Evolutionary conservation across 768 basidiomycete species (phyloP), one percentile per base, ranked within the genome.

Genomic region (Sarcodon sp.): DNA sequence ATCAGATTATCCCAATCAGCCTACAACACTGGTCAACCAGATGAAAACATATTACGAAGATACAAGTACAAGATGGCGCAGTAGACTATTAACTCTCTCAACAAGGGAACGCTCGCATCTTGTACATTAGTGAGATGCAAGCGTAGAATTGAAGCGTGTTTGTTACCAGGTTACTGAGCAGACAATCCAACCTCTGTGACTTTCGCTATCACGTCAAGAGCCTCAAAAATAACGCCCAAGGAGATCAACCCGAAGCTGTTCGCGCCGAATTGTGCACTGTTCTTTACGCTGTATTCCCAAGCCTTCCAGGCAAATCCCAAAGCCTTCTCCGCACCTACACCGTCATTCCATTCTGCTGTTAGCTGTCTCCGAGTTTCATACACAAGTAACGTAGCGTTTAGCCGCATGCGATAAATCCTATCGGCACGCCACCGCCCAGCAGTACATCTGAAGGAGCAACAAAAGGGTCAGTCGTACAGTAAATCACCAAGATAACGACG

Each of bases 201-300:
- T 27, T 27, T 27, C 21, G 21, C 21, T 27, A 27, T 27, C 21
- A 59, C 61, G 34, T 77, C 75, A 54, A 85, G 60, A 51, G 70
- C 77, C 44, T 83, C 75, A 47, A 84, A 69, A 32, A 84, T 68
- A 4, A 71, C 60, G 9, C 71, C 70, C 36, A 88, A 65, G 0
- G 77, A 76, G 44, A 88, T 68, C 39, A 89, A 55, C 6, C 79
- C 77, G 58, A 88, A 88, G 53, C 83, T 87, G 48, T 75, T 69
- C 5, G 60, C 59, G 6, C 62, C 64, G 18, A 57, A 55, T 31
- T 52, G 41, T 1, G 51, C 36, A 18, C 54, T 57, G 45, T 69
- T 66, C 37, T 65, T 56, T 39, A 71, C 66, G 50, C 76, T 75
- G 52, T 71, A 73, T 33, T 66, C 62, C 85, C 83, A 89, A 7